Evolutionary conservation across 495 filamentous ascomycete species (phyloP).

Genomic region (Aspergillus haitiensis): DNA sequence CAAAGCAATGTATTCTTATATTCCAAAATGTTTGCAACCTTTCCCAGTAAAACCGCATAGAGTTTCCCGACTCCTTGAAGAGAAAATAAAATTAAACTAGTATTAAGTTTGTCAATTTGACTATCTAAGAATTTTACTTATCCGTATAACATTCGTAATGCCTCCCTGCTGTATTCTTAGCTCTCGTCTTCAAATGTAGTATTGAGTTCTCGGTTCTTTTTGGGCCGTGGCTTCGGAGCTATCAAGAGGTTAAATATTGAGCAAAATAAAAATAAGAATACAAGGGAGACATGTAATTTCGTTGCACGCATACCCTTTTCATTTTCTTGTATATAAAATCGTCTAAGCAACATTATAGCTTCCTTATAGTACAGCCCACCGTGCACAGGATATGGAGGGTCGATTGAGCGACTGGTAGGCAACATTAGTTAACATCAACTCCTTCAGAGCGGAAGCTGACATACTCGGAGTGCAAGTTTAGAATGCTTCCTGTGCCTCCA

Average conservation of each 20-base stretch:
- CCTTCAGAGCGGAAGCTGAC: constrained; percentile 13
- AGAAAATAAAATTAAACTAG: not conserved
- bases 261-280: not conserved
- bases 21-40: constrained; percentile 1
- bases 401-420: constrained; percentile 54
- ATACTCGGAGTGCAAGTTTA: constrained; percentile 78
- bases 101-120: constrained; percentile 5
- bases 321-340: constrained; percentile 98
- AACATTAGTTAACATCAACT: constrained; percentile 12
- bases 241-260: constrained; percentile 15
- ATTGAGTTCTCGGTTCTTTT: constrained; percentile 53
- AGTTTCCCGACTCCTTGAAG: not conserved
- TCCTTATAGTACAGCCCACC: constrained; percentile 85
- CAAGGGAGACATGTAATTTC: too few relatives aligned
- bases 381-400: constrained; percentile 70
- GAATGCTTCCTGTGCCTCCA: constrained; percentile 89
- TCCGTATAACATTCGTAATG: too few relatives aligned
- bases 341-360: constrained; percentile 83
- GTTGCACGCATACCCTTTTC: constrained; percentile 60
- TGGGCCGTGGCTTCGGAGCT: constrained; percentile 64
- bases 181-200: constrained; percentile 34
- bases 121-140: too few relatives aligned
- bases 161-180: not conserved
- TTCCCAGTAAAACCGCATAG: not conserved
- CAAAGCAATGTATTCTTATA: constrained; percentile 35